Percentiles rank a stretch among this genome's conserved stretches.
These are phyloP conservation scores for Ogataea glucozyma DNA, from an alignment of 805 yeast genomes.

Conservation along the genomic window DNA sequence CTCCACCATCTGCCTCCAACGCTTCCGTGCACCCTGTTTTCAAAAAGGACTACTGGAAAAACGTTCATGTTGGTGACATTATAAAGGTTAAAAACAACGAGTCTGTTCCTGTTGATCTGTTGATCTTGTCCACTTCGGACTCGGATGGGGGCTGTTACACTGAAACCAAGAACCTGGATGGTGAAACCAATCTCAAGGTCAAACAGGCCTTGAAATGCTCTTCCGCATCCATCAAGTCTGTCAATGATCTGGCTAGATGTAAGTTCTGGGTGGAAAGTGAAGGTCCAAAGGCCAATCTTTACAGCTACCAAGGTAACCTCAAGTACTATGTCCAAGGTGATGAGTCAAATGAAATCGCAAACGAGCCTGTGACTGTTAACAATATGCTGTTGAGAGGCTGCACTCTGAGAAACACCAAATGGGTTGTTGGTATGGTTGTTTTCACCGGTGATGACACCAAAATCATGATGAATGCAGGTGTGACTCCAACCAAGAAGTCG, in stretches of 20 bases:
- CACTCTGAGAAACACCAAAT: constrained; percentile 74
- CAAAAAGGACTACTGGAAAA: constrained; percentile 63
- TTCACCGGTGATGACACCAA: constrained; percentile 81
- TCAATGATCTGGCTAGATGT: constrained; percentile 48
- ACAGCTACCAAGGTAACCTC: constrained; percentile 73
- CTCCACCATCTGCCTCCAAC: constrained; percentile 23
- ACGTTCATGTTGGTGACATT: constrained; percentile 72
- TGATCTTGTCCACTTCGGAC: constrained; percentile 67
- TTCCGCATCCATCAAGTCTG: constrained; percentile 36
- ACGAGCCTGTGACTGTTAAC: constrained; percentile 70
- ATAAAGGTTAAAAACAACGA: constrained; percentile 68
- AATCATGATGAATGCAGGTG: constrained; percentile 78
- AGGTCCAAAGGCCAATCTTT: constrained; percentile 79
- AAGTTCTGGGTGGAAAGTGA: constrained; percentile 76
- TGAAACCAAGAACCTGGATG: constrained; percentile 82
- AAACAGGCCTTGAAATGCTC: constrained; percentile 71
- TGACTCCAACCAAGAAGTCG: constrained; percentile 75
- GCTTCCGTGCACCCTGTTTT: constrained; percentile 28
- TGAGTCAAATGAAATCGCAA: constrained; percentile 37
- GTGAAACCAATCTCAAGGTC: constrained; percentile 76
- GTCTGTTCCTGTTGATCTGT: constrained; percentile 76
- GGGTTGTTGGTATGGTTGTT: constrained; percentile 76
- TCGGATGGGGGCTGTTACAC: constrained; percentile 67
- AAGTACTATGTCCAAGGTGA: constrained; percentile 45
- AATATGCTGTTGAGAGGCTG: constrained; percentile 75